These are phyloP conservation scores for Epichloe aotearoae DNA, from an alignment of 2,329 filamentous ascomycete species.

Conservation along the genomic window DNA sequence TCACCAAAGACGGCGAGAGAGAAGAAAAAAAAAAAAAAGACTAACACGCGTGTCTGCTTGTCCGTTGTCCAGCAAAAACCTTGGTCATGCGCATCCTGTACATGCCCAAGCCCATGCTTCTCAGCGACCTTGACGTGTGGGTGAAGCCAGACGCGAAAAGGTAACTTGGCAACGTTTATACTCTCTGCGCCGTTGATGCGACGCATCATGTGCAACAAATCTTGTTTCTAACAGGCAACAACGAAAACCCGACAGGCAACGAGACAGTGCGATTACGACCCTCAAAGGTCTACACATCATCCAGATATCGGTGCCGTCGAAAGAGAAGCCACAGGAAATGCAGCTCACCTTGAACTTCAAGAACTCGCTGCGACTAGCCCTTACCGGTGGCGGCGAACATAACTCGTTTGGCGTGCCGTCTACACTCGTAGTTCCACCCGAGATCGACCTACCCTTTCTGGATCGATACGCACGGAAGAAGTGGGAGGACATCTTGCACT, in stretches of 20 bases:
- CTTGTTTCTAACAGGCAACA: not conserved
- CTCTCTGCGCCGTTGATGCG: not conserved
- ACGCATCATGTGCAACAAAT: not conserved
- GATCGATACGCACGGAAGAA: slow-evolving; percentile 77
- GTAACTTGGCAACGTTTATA: slow-evolving; percentile 8
- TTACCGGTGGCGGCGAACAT: slow-evolving; percentile 76
- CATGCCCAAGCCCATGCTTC: slow-evolving; percentile 65
- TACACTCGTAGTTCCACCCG: slow-evolving; percentile 43
- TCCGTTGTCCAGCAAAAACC: slow-evolving; percentile 55
- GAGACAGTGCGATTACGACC: slow-evolving; percentile 71
- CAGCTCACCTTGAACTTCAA: slow-evolving; percentile 72
- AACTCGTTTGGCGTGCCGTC: slow-evolving; percentile 87
- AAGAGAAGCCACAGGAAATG: slow-evolving; percentile 56
- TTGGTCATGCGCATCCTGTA: slow-evolving; percentile 95
- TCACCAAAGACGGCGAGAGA: too few species aligned
- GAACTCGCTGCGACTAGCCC: slow-evolving; percentile 67
- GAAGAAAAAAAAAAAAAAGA: not conserved
- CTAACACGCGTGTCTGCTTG: not conserved
- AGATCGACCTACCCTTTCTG: slow-evolving; percentile 58
- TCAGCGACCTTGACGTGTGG: slow-evolving; percentile 77
- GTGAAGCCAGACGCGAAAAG: slow-evolving; percentile 51
- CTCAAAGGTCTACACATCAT: slow-evolving; percentile 82
- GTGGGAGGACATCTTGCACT: slow-evolving; percentile 94
- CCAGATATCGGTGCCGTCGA: slow-evolving; percentile 45
- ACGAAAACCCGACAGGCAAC: slow-evolving; percentile 39